A percentile compares a stretch with the other conserved stretches of the same genome.
Evolutionary conservation across 2,329 filamentous ascomycete genomes (phyloP).

Genomic region (Hypoxylon sp.): DNA sequence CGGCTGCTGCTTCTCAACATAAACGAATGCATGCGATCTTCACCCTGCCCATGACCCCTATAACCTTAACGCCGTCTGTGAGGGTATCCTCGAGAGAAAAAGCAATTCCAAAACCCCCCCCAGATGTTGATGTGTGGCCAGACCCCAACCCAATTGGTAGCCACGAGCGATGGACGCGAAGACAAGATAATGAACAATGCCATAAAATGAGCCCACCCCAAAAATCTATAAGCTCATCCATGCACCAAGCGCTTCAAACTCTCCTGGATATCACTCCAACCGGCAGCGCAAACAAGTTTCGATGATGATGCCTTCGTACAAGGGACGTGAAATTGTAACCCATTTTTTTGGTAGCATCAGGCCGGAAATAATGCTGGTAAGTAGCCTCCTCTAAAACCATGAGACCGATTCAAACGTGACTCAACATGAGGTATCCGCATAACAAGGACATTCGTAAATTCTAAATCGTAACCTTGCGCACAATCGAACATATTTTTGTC

Average conservation of each 20-base stretch:
- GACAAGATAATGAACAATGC: constrained; percentile 48
- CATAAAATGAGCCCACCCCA: constrained; percentile 47
- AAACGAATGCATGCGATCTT: constrained; percentile 48
- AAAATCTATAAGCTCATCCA: constrained; percentile 51
- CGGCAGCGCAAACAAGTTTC: constrained; percentile 46
- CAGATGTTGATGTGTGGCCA: constrained; percentile 43
- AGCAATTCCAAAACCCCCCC: constrained; percentile 39
- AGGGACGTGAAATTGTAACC: constrained; percentile 39
- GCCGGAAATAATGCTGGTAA: constrained; percentile 44
- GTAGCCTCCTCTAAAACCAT: constrained; percentile 48
- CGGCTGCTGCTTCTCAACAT: constrained; percentile 34
- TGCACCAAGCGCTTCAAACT: constrained; percentile 51
- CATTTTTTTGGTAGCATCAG: constrained; percentile 48
- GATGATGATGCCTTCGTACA: constrained; percentile 44
- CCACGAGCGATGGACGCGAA: constrained; percentile 50
- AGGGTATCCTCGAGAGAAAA: constrained; percentile 53
- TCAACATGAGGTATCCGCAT: constrained; percentile 48
- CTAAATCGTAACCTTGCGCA: constrained; percentile 48
- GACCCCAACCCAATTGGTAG: constrained; percentile 42
- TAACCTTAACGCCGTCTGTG: constrained; percentile 52
- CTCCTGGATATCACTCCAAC: constrained; percentile 48
- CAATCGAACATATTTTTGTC: constrained; percentile 45
- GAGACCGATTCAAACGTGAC: constrained; percentile 46
- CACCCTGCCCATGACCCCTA: constrained; percentile 37
- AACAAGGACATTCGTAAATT: constrained; percentile 47